Base-by-base conservation (phyloP, 345 rosid species). In the Eucalyptus tenuipes region DNA sequence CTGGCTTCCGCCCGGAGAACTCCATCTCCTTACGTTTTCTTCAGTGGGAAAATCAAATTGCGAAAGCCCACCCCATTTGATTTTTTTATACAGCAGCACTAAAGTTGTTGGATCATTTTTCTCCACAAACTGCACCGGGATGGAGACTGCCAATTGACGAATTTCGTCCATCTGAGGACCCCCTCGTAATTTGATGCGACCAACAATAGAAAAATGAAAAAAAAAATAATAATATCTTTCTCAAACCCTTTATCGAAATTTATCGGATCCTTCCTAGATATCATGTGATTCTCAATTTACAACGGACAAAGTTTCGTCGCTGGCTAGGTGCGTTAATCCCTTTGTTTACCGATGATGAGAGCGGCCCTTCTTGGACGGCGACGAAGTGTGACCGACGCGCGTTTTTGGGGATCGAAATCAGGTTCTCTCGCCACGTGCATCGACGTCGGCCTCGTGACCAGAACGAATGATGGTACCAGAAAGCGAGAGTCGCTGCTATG, bases 161-260 rank as follows among this genome's bases (percentile, higher is more conserved):
- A 15, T 31, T 16, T 8, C 40, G 79, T 31, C 24, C 42, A 8
- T 13, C 22, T 31, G 40, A 66, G 37, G 37, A 66, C 42, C 22
- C 22, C 42, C 18, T 18, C 3, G 12, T 66, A 16, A 66, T 61
- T 59, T 61, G 71, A 29, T 61, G 17, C 5, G 33, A 52, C 25
- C 57, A 20, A 61, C 33, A 61, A 61, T 13, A 13, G 1, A 1
- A 61, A 7, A 57, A 25, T 2, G 10, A 52, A 52, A 52, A 49
- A 3, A 29, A 13, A 2, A 7, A 14, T 7, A 8, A n/a, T 27
- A 27, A 6, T 0, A 64, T 64, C 75, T n/a, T 1, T 9, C 37
- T 64, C 75, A 1, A n/a, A 6, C 75, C 37, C 37, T n/a, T n/a
- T n/a, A 68, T 16, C 80, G 80, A 33, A 33, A 68, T 17, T 17